Base-by-base conservation (phyloP, 495 filamentous ascomycete genomes). In the Extremus antarcticus region DNA sequence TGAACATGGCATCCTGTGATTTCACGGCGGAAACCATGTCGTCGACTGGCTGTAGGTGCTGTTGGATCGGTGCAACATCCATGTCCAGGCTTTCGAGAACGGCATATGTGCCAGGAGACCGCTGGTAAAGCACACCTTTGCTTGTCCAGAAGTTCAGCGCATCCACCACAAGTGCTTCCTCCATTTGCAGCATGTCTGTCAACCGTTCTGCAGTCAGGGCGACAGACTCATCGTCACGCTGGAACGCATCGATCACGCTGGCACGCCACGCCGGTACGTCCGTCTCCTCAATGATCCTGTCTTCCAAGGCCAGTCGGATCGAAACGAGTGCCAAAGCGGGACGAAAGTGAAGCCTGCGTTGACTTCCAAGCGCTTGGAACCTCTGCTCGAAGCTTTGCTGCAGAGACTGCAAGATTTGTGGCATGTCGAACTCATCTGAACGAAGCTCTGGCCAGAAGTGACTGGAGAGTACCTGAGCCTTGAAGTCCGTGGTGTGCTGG, bases 361-460 rank as follows among this genome's bases (percentile, higher is more conserved):
- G 84, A 29, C 51, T 54, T 22, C 59, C 55, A 17, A 62, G 55
- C 2, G 69, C 70, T 61, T 88, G 82, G 65, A 95, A 98, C n/a
- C 83, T 84, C 2, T 68, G 61, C 43, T 84, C 79, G 71, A 95
- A 98, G 21, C 70, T 72, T 49, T 78, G 68, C 67, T 90, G 87
- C 23, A 87, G 68, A 1, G 75, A 65, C 3, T 67, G 52, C 32
- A 97, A 81, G 32, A 74, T 73, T 0, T 70, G 50, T 2, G 94
- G 92, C 10, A 94, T 70, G 29, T 72, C 65, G 70, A 94, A 96
- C 22, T 75, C 74, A 59, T 90, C 86, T 19, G 85, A 79, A 41
- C 88, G 83, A 11, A 96, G 73, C 1, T 82, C 73, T 0, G 94
- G 91, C 92, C 92, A 99, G 74, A 91, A 99, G 61, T 94, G 80